Evolutionary conservation across 2,329 filamentous ascomycete genomes (phyloP).

Genomic region (Parafenestella ontariensis): DNA sequence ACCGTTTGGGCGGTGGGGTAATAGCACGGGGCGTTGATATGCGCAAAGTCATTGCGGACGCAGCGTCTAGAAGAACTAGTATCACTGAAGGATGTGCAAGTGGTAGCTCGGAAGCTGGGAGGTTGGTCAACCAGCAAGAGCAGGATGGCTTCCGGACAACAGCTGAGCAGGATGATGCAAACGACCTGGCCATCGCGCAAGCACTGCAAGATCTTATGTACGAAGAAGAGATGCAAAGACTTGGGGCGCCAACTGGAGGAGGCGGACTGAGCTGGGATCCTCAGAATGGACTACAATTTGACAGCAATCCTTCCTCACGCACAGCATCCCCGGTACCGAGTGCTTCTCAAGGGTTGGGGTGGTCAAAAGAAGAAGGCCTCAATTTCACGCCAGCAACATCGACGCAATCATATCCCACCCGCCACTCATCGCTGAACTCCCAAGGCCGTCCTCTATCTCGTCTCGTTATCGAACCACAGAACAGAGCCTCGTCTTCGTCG

Average conservation of each 20-base stretch:
- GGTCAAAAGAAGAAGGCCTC: conserved; percentile 45
- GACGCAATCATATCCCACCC: conserved; percentile 11
- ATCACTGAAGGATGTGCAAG: conserved; percentile 78
- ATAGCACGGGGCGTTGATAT: conserved; percentile 70
- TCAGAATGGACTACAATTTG: conserved; percentile 45
- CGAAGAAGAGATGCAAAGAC: conserved; percentile 68
- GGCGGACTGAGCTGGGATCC: conserved; percentile 48
- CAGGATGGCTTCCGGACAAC: conserved; percentile 78
- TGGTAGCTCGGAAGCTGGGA: conserved; percentile 69
- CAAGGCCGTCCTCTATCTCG: conserved; percentile 44
- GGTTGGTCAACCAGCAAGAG: conserved; percentile 71
- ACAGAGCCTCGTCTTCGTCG: conserved; percentile 10
- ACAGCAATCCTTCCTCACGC: conserved; percentile 53
- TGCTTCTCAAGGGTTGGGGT: conserved; percentile 23
- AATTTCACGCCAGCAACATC: conserved; percentile 26
- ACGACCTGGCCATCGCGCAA: conserved; percentile 84
- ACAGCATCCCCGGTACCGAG: conserved; percentile 55
- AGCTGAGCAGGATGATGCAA: conserved; percentile 87
- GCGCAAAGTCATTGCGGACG: conserved; percentile 73
- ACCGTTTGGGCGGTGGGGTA: conserved; percentile 71
- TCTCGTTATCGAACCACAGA: conserved; percentile 32
- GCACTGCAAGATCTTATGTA: conserved; percentile 87
- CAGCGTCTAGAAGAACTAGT: conserved; percentile 70
- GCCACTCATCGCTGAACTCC: conserved; percentile 21
- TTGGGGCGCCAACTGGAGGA: conserved; percentile 46